Evolutionary conservation across 495 filamentous ascomycete species (phyloP), one percentile per base, ranked within the genome.

Genomic region (Trichodelitschia bisporula): DNA sequence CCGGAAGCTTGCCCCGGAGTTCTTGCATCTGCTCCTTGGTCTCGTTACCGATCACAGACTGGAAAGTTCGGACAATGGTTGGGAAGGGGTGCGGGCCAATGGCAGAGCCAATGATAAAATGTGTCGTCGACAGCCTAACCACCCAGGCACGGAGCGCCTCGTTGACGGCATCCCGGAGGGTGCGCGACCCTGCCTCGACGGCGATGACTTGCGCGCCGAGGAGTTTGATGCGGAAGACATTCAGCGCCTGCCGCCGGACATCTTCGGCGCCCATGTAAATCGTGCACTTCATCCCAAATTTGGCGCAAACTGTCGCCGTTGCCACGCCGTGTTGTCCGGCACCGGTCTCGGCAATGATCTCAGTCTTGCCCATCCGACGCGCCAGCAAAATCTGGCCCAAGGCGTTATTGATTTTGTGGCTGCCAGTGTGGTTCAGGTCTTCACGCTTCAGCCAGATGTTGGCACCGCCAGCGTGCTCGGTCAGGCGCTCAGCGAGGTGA

Each of bases 371-470:
- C 25, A 92, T 54, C 28, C 75, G 58, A 16, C 59, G 58, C 0
- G 84, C 84, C 5, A 95, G 56, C 0, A 95, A 66, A 26, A 82
- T 67, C 50, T 92, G 84, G 9, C 84, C 83, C 12, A 92, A 48
- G 3, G 84, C 83, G 45, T 92, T 92, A 56, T 95, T 95, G 57
- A 95, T 92, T 61, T 95, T 95, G 59, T 95, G 84, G 17, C 70
- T 77, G 15, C 67, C 67, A 12, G 64, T 69, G 40, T 59, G 56
- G 35, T 93, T 93, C 18, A 93, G 58, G 50, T 92, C 83, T 52
- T 93, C 83, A 37, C 84, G 62, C 53, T 95, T 95, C 29, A 95
- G 52, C 76, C 79, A 92, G 58, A 95, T 84, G 39, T 75, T 90
- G 17, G 83, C 83, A 19, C 83, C 84, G 13, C 77, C 79, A 16